Evolutionary conservation across 805 yeast species (phyloP), one percentile per base, ranked within the genome.

Genomic region (Candida ficus): DNA sequence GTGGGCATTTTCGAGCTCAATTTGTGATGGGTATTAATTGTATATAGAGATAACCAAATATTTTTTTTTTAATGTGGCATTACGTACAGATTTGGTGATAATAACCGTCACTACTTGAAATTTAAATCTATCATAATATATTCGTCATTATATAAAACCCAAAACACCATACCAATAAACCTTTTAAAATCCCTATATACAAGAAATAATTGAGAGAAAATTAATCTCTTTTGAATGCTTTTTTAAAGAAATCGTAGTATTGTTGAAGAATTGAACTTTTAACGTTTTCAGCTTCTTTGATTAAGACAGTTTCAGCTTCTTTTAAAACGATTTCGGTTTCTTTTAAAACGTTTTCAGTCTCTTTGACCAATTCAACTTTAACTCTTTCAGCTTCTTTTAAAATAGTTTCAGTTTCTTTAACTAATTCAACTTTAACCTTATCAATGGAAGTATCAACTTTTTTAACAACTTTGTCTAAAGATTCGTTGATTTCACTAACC

Each of bases 361-460:
- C n/a, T n/a, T n/a, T n/a, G n/a, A n/a, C 66, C 3, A 82, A 58
- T 12, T 69, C 70, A 0, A 80, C 61, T 39, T 81, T n/a, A n/a
- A n/a, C n/a, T n/a, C n/a, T n/a, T n/a, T n/a, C n/a, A 14, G 67
- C 66, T 40, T 62, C 66, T 17, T 44, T 42, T 5, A 38, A 33
- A 14, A 50, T 28, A 20, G 42, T 39, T 3, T 52, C 51, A 5
- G 61, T 79, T 27, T 54, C 51, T 42, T 67, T 69, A 29, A 85
- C 66, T 4, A 82, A 58, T 12, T 69, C 70, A 0, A 80, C 61
- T 39, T 81, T 75, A 3, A 78, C 69, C 22, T 66, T 60, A 29
- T 44, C 61, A 1, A 48, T 13, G 2, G 48, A 23, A 45, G 57
- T 61, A 31, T 57, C 64, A 10, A 62, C 60, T 4, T 61, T 54